Conservation (phyloP, 192 early-diverging fungal species). For the Entomortierella beljakovae region DNA sequence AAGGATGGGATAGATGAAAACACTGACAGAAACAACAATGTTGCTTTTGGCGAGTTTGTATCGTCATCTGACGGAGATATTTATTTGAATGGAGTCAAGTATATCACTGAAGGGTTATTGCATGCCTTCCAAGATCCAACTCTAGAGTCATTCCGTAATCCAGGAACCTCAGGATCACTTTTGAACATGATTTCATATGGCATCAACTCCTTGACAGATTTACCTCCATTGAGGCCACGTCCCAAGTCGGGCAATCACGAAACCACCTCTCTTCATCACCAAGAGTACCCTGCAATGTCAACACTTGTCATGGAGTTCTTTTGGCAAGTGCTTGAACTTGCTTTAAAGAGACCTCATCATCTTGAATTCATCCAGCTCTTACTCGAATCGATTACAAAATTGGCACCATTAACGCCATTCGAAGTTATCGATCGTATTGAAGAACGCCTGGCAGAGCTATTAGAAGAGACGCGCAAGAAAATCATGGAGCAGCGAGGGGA, state of each 20-base stretch:
- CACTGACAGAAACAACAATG: slow-evolving; percentile 39
- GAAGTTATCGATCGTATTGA: slow-evolving; percentile 50
- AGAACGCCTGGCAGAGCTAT: slow-evolving; percentile 46
- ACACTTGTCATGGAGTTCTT: slow-evolving; percentile 54
- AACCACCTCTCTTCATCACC: slow-evolving; percentile 25
- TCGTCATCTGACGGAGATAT: slow-evolving; percentile 28
- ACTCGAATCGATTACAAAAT: slow-evolving; percentile 42
- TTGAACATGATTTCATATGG: slow-evolving; percentile 54
- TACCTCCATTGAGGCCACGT: slow-evolving; percentile 37
- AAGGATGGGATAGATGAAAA: slow-evolving; percentile 52
- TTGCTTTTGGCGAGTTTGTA: slow-evolving; percentile 49
- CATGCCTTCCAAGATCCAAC: slow-evolving; percentile 52
- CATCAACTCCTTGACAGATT: slow-evolving; percentile 42
- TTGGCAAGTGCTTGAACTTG: slow-evolving; percentile 44
- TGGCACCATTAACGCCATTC: slow-evolving; percentile 41
- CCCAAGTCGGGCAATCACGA: slow-evolving; percentile 22
- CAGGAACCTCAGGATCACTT: slow-evolving; percentile 45
- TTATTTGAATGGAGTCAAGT: slow-evolving; percentile 41
- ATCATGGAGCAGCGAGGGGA: slow-evolving; percentile 62
- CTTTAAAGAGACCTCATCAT: slow-evolving; percentile 47
- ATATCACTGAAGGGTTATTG: slow-evolving; percentile 42
- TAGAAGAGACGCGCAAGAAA: slow-evolving; percentile 46
- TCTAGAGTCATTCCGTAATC: slow-evolving; percentile 46
- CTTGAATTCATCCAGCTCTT: slow-evolving; percentile 52
- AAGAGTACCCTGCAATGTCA: slow-evolving; percentile 37